Base-by-base conservation (phyloP, 306 rosid genomes). In the Crotalaria pallida region DNA sequence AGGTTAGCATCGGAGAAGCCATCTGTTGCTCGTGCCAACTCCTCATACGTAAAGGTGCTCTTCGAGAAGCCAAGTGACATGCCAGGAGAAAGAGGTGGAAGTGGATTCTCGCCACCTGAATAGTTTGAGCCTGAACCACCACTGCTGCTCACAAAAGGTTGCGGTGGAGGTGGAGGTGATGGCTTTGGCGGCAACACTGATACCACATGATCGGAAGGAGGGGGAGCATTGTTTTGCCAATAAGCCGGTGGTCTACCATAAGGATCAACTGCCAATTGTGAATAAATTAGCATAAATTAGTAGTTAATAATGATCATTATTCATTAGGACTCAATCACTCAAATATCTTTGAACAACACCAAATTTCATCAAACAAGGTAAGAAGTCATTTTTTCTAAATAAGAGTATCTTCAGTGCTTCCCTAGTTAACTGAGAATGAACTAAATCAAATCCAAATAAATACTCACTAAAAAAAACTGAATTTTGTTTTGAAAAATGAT, bases 1-100 rank as follows among this genome's bases (percentile, higher is more conserved):
- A 94, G 92, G 75, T 94, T 94, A 31, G 97, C 96, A 69, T 94
- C 92, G 0, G 99, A 88, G 89, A 94, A 94, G n/a, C 99, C 97
- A 75, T 94, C 95, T 0, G 99, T 91, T 56, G 99, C 99, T 48
- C 92, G 79, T 2, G 92, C 95, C 76, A 94, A 77, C 66, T 94
- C 97, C 65, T 94, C 97, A 0, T 94, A 94, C 0, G 91, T 55
- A 31, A 94, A 94, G 0, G 86, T 80, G 80, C 95, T 90, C 71
- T 91, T 91, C 5, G 97, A 83, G 73, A 87, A 86, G 6, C 99
- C 84, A 50, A 87, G 41, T 22, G 76, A 22, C 10, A 87, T 61
- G 33, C 89, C 96, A 0, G 97, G 93, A 43, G 90, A 85, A 21
- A 91, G 91, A 55, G 97, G 91, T 49, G 88, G 86, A 16, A 59